A percentile compares a stretch with the other conserved stretches of the same genome.
These are phyloP conservation scores for Aspergillus sp. DNA, from an alignment of 2,329 filamentous ascomycete genomes.

Conservation along the genomic window DNA sequence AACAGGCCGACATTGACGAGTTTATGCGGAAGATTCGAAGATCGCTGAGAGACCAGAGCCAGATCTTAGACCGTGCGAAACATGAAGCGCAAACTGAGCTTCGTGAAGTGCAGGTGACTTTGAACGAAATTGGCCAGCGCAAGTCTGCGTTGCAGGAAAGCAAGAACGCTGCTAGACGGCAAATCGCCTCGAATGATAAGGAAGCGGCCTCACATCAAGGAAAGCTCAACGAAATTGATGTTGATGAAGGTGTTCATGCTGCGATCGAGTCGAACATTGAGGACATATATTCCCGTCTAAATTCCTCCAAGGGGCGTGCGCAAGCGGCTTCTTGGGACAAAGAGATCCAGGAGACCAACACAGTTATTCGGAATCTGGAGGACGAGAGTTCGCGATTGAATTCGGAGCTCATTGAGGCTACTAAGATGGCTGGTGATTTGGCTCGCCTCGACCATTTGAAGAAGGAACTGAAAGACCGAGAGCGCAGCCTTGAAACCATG, in stretches of 20 bases:
- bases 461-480: conserved; percentile 68
- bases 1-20: conserved; percentile 63
- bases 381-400: conserved; percentile 65
- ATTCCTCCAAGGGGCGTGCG: conserved; percentile 57
- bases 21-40: conserved; percentile 75
- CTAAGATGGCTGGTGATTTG: conserved; percentile 70
- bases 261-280: conserved; percentile 66
- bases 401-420: conserved; percentile 76
- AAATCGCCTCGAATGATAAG: conserved; percentile 66
- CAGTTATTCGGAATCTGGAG: conserved; percentile 62
- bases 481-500: conserved; percentile 70
- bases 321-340: conserved; percentile 61
- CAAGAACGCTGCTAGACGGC: conserved; percentile 65
- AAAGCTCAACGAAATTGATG: conserved; percentile 63
- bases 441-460: conserved; percentile 78
- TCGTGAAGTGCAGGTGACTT: conserved; percentile 61
- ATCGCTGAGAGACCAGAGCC: conserved; percentile 69
- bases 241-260: conserved; percentile 80
- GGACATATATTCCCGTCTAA: conserved; percentile 59
- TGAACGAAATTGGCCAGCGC: conserved; percentile 67
- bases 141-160: conserved; percentile 67
- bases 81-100: conserved; percentile 68
- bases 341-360: conserved; percentile 60
- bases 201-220: conserved; percentile 60
- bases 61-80: conserved; percentile 66